Conservation (phyloP, 2,329 filamentous ascomycete genomes). For the Aphanoascus verrucosus region DNA sequence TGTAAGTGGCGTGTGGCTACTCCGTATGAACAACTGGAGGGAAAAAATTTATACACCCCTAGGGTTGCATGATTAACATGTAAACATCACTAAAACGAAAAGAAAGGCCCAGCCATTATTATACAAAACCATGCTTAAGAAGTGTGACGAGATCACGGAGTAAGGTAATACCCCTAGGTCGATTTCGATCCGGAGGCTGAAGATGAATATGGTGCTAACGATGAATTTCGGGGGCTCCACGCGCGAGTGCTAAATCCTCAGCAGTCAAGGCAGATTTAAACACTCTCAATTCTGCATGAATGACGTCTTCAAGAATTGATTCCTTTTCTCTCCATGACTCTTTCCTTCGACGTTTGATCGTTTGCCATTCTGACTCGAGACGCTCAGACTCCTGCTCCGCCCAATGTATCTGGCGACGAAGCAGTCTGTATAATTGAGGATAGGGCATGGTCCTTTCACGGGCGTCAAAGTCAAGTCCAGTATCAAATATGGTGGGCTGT, state of each 20-base stretch:
- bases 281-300: conserved; percentile 32
- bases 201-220: not conserved
- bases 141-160: not conserved
- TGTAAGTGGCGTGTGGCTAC: too few relatives aligned
- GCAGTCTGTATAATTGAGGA: conserved; percentile 35
- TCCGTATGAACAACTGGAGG: too few relatives aligned
- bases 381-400: conserved; percentile 34
- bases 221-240: not conserved
- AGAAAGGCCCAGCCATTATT: too few relatives aligned
- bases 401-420: conserved; percentile 40
- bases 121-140: not conserved
- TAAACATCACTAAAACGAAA: too few relatives aligned
- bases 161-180: not conserved
- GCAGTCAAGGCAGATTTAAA: conserved; percentile 21
- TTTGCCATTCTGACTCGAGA: conserved; percentile 33
- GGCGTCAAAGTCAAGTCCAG: conserved; percentile 35
- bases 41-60: too few relatives aligned
- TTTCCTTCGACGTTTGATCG: conserved; percentile 29
- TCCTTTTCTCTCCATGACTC: conserved; percentile 36
- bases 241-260: conserved; percentile 9
- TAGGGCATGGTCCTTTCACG: conserved; percentile 35
- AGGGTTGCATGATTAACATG: too few relatives aligned
- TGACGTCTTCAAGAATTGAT: conserved; percentile 34
- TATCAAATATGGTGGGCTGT: conserved; percentile 27
- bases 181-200: not conserved